Base-by-base conservation (phyloP, 148 eudicot species). In the Rhododendron henanense region DNA sequence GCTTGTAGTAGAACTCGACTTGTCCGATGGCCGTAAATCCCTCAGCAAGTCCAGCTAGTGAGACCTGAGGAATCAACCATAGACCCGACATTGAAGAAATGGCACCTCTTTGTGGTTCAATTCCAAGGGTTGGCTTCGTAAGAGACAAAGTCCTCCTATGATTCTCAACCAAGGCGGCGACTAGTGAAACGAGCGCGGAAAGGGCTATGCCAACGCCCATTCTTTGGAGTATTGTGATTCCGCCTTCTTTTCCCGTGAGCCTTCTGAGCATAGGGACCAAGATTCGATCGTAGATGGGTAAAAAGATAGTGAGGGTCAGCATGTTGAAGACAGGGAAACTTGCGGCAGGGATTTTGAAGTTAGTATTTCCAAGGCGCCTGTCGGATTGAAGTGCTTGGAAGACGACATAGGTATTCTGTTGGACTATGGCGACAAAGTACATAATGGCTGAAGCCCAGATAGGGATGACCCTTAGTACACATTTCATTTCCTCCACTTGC, bases 1-100 rank as follows among this genome's bases (percentile, higher is more conserved):
- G 93, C 87, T 95, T 96, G 90, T 96, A 96, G 90, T 92, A 96
- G 45, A 96, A 94, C 86, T 96, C 99, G 0, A 94, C 90, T 71
- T 94, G 94, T 0, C 98, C 98, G 2, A 96, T 86, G 0, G 92
- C 80, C 81, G 85, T 84, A 83, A 96, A 95, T 11, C 92, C 94
- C 88, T 95, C 99, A 0, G 95, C 92, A 31, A 96, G 73, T 2
- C 99, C 98, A 3, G 90, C 95, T 55, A 94, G 4, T 0, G 88
- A 53, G 39, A 95, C 63, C 81, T 96, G 98, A 67, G 94, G 91
- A 47, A 92, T 87, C 31, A 95, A 81, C 97, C 96, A 96, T 7
- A 91, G 80, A 11, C 90, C 98, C 2, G 95, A 91, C 96, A 96
- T 93, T 0, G 96, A 90, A 74, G 98, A 95, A 55, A 95, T 90